Base-by-base conservation (phyloP, 2,329 filamentous ascomycete genomes). In the Bretziella fagacearum region DNA sequence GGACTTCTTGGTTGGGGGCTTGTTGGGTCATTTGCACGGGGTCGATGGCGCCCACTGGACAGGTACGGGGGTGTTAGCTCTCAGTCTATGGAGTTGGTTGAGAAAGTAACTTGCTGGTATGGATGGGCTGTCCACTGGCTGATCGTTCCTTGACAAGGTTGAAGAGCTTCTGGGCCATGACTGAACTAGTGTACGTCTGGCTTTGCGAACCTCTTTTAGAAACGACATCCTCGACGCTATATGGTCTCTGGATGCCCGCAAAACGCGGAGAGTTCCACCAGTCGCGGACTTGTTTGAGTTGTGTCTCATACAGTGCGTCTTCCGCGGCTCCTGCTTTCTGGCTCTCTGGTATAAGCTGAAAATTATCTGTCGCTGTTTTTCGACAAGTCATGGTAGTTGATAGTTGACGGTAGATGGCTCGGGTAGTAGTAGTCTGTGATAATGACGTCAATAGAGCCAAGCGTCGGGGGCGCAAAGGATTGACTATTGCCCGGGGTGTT, bases 1-100 rank as follows among this genome's bases (percentile, higher is more conserved):
- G 73, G 15, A 95, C 83, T 62, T 98, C 89, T 61, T 96, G 91
- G 65, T 96, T 84, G 4, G 84, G 76, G 13, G 91, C 91, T 67
- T 96, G 91, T 63, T 98, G 91, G 42, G 91, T 94, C 91, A 98
- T 96, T 66, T 98, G 91, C 8, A 96, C 79, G n/a, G 91, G 91
- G 59, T 98, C 91, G 63, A 98, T 93, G 51, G 87, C 91, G 55
- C 91, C 91, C 82, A 98, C 84, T 89, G 52, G 33, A 32, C 0
- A 46, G 8, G 52, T 40, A 32, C 0, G 46, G 8, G 4, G 4
- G 15, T 47, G 53, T 56, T 47, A 56, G 52, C 27, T 3, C 22
- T 20, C 29, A n/a, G 15, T n/a, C 45, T 10, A 26, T 42, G 3
- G n/a, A 44, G 18, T 20, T 23, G 13, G 23, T 6, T 32, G 11